Conservation (phyloP, 192 early-diverging fungal species). For the Rhizoclosmatium sp. region DNA sequence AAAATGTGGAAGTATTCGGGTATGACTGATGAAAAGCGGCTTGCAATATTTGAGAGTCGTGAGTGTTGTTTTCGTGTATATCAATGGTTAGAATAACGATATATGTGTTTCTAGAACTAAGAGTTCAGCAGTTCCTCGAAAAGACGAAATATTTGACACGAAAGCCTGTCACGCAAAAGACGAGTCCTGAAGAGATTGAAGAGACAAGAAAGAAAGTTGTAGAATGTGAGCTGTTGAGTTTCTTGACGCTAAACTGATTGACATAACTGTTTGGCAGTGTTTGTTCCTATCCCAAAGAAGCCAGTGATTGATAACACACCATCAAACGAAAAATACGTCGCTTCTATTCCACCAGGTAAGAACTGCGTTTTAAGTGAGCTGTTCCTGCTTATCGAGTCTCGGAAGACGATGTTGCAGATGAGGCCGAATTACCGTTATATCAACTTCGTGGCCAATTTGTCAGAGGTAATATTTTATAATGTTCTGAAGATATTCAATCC, state of each 20-base stretch:
- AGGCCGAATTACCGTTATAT: neutral
- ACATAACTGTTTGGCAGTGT: neutral
- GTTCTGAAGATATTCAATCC: neutral
- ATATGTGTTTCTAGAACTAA: neutral
- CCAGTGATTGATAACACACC: neutral
- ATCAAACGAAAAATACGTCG: neutral
- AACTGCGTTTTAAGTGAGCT: neutral
- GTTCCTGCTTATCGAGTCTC: neutral
- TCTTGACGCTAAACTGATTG: neutral
- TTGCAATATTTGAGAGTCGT: neutral
- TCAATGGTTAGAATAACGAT: neutral
- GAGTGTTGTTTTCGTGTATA: neutral
- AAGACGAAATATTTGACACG: neutral
- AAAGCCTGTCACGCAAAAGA: conserved; percentile 3
- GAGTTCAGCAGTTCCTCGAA: conserved; percentile 3
- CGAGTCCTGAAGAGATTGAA: neutral
- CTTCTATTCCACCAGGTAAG: neutral
- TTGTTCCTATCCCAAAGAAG: neutral
- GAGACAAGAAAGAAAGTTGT: neutral
- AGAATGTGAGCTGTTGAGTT: neutral
- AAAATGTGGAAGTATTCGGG: conserved; percentile 17
- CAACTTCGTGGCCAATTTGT: neutral
- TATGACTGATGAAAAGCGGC: conserved; percentile 6
- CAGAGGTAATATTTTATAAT: neutral
- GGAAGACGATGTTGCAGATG: neutral